These are phyloP conservation scores for Cenchrus fungigraminus DNA, from an alignment of 176 grass and related monocot genomes.

Conservation along the genomic window DNA sequence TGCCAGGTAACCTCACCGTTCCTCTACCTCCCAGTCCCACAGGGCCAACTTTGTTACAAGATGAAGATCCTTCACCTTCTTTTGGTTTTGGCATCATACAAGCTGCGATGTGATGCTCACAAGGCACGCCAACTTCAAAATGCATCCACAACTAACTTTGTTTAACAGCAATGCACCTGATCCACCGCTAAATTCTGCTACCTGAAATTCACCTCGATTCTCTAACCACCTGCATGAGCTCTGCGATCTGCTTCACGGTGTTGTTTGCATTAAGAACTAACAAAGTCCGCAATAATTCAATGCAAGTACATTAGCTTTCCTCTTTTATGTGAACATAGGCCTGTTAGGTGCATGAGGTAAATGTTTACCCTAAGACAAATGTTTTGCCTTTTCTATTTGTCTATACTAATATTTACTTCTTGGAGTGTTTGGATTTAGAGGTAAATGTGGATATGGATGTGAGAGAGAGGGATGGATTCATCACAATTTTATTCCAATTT, in stretches of 20 bases:
- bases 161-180: background rate
- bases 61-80: background rate
- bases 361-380: no score
- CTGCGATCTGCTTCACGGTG: background rate
- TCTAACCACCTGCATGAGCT: background rate
- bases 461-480: no score
- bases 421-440: no score
- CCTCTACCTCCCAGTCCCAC: no score
- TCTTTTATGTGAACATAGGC: constrained; percentile 40
- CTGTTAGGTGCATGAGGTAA: no score
- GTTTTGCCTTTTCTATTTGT: no score
- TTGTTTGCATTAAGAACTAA: background rate
- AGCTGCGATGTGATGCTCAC: background rate
- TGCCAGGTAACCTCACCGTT: constrained; percentile 56
- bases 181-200: background rate
- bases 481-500: no score
- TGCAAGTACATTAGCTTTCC: background rate
- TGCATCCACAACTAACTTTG: background rate
- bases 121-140: no score
- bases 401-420: no score
- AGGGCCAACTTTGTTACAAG: no score
- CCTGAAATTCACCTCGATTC: background rate
- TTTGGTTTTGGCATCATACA: background rate
- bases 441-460: no score
- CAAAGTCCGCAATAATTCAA: background rate